Conservation (phyloP, 331 rosid species). For the Telfairia occidentalis region DNA sequence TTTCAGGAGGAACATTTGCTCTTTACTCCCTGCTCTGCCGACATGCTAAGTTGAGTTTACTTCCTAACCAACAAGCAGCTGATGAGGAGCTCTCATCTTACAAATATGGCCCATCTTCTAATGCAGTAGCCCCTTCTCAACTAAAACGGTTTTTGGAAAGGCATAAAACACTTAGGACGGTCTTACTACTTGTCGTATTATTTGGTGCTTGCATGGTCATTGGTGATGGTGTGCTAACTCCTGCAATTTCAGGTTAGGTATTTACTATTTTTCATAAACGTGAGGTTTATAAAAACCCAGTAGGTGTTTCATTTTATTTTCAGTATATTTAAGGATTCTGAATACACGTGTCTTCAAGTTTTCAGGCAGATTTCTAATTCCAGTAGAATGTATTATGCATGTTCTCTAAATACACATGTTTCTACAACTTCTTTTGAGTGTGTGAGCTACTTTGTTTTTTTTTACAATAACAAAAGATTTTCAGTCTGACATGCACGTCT, state of each 20-base stretch:
- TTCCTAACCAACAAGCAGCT: conserved; percentile 79
- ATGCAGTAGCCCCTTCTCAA: conserved; percentile 31
- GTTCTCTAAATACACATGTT: background rate
- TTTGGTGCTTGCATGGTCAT: conserved; percentile 87
- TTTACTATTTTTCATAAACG: background rate
- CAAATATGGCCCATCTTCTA: conserved; percentile 45
- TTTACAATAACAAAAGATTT: background rate
- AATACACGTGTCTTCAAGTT: background rate
- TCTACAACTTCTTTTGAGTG: background rate
- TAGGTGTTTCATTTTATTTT: background rate
- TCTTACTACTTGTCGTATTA: conserved; percentile 59
- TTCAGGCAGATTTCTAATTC: background rate
- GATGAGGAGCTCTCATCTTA: conserved; percentile 87
- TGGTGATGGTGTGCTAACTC: conserved; percentile 65
- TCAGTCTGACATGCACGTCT: background rate
- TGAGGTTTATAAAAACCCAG: background rate
- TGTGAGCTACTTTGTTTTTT: background rate
- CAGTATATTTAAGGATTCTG: background rate
- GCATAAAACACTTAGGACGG: conserved; percentile 47
- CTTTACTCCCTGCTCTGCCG: conserved; percentile 76
- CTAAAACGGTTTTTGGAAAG: conserved; percentile 65
- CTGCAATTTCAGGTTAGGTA: conserved; percentile 68
- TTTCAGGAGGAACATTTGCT: conserved; percentile 71
- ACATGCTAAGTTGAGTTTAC: conserved; percentile 65
- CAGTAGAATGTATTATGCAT: background rate